A percentile compares a stretch with the other conserved stretches of the same genome.
Conservation (phyloP, 2,329 filamentous ascomycete species). For the Macrophomina pseudophaseolina region DNA sequence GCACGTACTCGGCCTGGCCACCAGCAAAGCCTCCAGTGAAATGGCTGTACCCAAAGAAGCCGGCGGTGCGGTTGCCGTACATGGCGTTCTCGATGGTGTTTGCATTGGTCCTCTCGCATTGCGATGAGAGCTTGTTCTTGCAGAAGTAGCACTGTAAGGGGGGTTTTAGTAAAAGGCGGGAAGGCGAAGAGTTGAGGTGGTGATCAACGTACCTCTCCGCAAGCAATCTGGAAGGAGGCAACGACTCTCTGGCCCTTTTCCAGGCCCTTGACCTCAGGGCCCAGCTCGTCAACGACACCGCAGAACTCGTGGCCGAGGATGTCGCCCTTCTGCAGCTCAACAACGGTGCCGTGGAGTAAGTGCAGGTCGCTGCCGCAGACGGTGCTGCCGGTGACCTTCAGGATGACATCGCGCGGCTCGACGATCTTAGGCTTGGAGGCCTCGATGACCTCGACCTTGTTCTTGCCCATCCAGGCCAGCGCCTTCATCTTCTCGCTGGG, state of each 20-base stretch:
- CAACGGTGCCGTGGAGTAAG: constrained; percentile 55
- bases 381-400: constrained; percentile 73
- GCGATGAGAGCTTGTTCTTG: constrained; percentile 75
- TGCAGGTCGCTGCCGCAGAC: constrained; percentile 67
- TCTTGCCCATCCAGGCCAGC: constrained; percentile 78
- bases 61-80: constrained; percentile 79
- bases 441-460: constrained; percentile 72
- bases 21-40: constrained; percentile 88
- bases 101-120: constrained; percentile 79
- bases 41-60: constrained; percentile 64
- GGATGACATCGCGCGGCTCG: constrained; percentile 76
- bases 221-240: constrained; percentile 84
- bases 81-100: constrained; percentile 74
- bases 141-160: constrained; percentile 71
- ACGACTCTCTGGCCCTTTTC: constrained; percentile 68
- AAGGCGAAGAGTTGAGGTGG: not conserved
- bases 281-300: constrained; percentile 55
- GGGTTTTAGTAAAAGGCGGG: constrained; percentile 30
- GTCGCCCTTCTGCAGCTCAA: constrained; percentile 58
- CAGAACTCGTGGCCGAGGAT: constrained; percentile 60
- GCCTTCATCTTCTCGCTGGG: constrained; percentile 74
- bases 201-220: constrained; percentile 41
- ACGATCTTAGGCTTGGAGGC: constrained; percentile 73
- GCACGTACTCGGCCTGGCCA: constrained; percentile 84
- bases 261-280: constrained; percentile 49